Conservation (phyloP, 2,329 filamentous ascomycete genomes). For the Cladophialophora immunda region DNA sequence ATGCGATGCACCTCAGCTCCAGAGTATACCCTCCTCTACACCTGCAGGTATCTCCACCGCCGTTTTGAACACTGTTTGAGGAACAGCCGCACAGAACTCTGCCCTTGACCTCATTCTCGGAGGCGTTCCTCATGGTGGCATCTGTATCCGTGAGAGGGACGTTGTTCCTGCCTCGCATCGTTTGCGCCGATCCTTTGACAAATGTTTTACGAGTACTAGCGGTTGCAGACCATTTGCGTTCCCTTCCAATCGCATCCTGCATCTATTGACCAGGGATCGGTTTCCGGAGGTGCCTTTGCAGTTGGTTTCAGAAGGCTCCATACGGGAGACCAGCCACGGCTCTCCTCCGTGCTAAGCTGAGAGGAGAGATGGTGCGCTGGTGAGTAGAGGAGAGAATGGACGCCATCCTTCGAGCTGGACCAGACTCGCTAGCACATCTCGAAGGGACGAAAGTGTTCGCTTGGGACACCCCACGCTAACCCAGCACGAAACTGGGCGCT, state of each 20-base stretch:
- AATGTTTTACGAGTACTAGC: background rate
- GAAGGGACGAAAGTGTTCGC: background rate
- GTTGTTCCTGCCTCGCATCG: background rate
- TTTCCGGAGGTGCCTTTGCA: background rate
- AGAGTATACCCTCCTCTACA: background rate
- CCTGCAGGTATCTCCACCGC: background rate
- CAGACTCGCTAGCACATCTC: background rate
- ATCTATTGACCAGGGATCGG: background rate
- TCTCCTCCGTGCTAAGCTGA: background rate
- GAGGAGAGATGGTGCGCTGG: background rate
- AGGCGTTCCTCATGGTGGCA: background rate
- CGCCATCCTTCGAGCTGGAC: background rate
- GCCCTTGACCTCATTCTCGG: background rate
- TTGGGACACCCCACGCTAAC: constrained; percentile 15
- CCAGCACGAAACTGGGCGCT: background rate
- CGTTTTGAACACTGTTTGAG: background rate
- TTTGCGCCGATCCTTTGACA: background rate
- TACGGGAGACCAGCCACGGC: background rate
- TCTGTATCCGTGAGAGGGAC: background rate
- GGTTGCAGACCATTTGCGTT: background rate
- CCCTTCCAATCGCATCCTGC: background rate
- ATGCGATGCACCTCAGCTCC: background rate
- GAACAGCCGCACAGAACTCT: background rate
- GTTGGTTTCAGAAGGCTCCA: background rate
- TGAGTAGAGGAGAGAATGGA: background rate